Conservation (phyloP, 2,329 filamentous ascomycete species). For the Colletotrichum limetticola region DNA sequence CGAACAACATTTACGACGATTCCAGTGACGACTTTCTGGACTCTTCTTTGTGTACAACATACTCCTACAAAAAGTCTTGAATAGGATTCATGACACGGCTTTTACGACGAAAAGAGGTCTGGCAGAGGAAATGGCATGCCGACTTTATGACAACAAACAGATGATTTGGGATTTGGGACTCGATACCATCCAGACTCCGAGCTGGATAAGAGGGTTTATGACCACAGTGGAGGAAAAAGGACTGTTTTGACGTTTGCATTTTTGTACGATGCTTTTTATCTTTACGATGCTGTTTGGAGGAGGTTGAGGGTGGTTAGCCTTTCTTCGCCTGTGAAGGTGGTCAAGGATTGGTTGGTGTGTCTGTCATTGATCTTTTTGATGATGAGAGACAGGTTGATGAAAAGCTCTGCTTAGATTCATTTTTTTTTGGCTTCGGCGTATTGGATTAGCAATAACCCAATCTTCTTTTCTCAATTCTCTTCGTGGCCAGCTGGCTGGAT, state of each 20-base stretch:
- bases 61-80: conserved; percentile 30
- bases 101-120: conserved; percentile 30
- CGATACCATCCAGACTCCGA: conserved; percentile 23
- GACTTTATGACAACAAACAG: conserved; percentile 29
- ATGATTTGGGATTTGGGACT: conserved; percentile 19
- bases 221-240: conserved; percentile 5
- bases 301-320: background rate
- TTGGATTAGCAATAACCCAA: conserved; percentile 27
- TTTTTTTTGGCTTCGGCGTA: conserved; percentile 11
- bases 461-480: conserved; percentile 24
- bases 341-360: background rate
- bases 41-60: conserved; percentile 33
- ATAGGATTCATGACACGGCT: conserved; percentile 28
- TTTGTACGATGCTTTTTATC: conserved; percentile 24
- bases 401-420: conserved; percentile 17
- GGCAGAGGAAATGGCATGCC: conserved; percentile 24
- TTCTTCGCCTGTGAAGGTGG: background rate
- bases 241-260: conserved; percentile 16
- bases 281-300: background rate
- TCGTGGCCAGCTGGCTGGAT: background rate
- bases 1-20: conserved; percentile 33
- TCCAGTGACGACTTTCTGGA: conserved; percentile 35
- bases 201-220: conserved; percentile 24
- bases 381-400: conserved; percentile 20
- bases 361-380: conserved; percentile 3